Base-by-base conservation (phyloP, 2,329 filamentous ascomycete genomes). In the Pestalotiopsis sp. region DNA sequence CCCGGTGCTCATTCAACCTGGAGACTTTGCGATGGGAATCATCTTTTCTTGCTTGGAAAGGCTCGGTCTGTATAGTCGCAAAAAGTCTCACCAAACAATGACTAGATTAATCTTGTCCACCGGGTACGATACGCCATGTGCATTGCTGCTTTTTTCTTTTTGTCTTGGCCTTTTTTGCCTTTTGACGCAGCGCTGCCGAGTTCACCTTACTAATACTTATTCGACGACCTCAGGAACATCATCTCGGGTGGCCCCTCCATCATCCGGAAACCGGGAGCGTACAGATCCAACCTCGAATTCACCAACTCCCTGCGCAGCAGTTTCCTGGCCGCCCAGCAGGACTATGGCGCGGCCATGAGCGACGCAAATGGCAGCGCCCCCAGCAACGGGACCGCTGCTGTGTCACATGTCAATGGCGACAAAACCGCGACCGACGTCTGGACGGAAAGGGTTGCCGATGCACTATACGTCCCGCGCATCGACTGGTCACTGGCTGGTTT, bases 211-310 rank as follows among this genome's bases (percentile, higher is more conserved):
- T 75, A 71, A 75, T 75, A 68, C 70, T 70, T 71, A 70, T 66
- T 3, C 44, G 44, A 52, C 44, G 44, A 52, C 44, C 44, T 68
- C 73, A 89, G 87, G 76, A 98, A 97, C 83, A 92, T 97, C 78
- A 93, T 97, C 86, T 91, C 91, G 74, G 90, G 89, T 71, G 92
- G 93, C 67, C 92, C 92, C 67, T 93, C 94, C 62, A 91, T 97
- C 70, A 91, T 97, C 79, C 91, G 93, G 70, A 93, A 92, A 75
- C 89, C 91, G 17, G 87, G 90, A 69, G 88, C 89, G 71, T 90
- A 90, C 77, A 94, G 94, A 78, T 98, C 95, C 66, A 98, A 98
- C 78, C 90, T 94, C 74, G 96, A 99, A 81, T 88, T 99, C 73
- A 92, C 94, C 71, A 94, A 94, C 75, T 93, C 94, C 3, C 88